These are phyloP conservation scores for Primulina tabacum DNA, from an alignment of 257 asterid genomes.

Conservation along the genomic window DNA sequence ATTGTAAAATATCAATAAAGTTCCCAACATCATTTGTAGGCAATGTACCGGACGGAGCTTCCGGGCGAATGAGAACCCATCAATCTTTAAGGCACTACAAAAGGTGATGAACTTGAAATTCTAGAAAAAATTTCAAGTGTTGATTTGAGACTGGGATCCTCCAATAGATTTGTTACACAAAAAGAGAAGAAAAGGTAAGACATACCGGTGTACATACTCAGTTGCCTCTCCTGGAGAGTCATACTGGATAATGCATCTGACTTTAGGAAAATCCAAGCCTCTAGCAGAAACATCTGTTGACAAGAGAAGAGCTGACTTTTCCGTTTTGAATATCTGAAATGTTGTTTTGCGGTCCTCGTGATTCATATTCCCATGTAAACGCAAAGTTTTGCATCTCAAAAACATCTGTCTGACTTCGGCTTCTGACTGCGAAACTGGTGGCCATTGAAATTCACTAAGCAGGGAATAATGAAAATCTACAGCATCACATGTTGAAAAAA, in stretches of 20 bases:
- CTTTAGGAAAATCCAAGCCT: conserved; percentile 97
- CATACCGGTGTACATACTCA: conserved; percentile 96
- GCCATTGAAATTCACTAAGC: conserved; percentile 58
- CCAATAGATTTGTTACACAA: neutral
- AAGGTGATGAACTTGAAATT: neutral
- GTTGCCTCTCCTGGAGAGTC: conserved; percentile 99
- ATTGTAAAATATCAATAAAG: too few relatives aligned
- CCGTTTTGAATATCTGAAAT: conserved; percentile 74
- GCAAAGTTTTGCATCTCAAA: conserved; percentile 67
- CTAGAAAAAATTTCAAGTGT: conserved; percentile 8
- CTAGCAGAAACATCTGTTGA: conserved; percentile 96
- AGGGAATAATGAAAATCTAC: conserved; percentile 88
- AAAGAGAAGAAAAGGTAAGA: conserved; percentile 13
- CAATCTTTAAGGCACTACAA: neutral
- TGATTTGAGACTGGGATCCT: neutral
- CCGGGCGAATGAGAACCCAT: neutral
- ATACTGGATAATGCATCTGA: conserved; percentile 88
- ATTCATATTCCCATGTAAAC: conserved; percentile 87
- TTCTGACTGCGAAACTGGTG: conserved; percentile 43
- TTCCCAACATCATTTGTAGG: neutral
- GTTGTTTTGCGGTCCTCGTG: conserved; percentile 81
- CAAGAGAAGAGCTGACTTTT: conserved; percentile 79
- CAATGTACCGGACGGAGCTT: neutral
- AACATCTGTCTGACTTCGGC: conserved; percentile 46
- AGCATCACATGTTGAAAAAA: conserved; percentile 93